Base-by-base conservation (phyloP, 192 early-diverging fungal species). In the Gigaspora rosea region DNA sequence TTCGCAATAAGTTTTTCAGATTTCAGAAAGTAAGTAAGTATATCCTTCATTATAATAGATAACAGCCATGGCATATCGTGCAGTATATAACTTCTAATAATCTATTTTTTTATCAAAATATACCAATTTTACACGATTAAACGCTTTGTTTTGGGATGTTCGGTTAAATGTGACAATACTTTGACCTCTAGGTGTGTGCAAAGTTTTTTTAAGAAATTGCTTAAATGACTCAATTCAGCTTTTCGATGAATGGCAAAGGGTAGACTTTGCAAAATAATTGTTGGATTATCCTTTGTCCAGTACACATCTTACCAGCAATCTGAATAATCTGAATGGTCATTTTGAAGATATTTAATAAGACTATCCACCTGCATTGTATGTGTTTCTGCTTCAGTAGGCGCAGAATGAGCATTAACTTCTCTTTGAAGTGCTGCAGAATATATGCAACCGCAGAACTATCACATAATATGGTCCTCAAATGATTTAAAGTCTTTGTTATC, bases 281-380 rank as follows among this genome's bases (percentile, higher is more conserved):
- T 33, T 18, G 63, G 16, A 65, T 65, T 36, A 66, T 66, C 46
- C 8, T 66, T 66, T 18, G 36, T 66, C 64, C 41, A 66, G 12
- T 35, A 66, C 15, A 66, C 7, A 16, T 66, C 46, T n/a, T 3
- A n/a, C 18, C 41, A 66, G 15, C 13, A n/a, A n/a, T n/a, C n/a
- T n/a, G n/a, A n/a, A n/a, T n/a, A 66, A 9, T 15, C 8, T 2
- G 2, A 36, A 47, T 66, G 12, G 36, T 66, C 18, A 47, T 66
- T 2, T 9, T 36, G 33, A 35, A 66, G 35, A 66, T 46, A 6
- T 16, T 15, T 8, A 46, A 66, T 41, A 15, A 66, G 18, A 66
- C 46, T 11, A 36, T 66, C 36, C 4, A 66, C 41, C 36, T 66
- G 16, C 13, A 66, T 47, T 36, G 36, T 13, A 2, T 33, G 13